phyloP scores from a whole-genome alignment of 2,329 filamentous ascomycete genomes.

The Sclerotinia sclerotiorum region DNA sequence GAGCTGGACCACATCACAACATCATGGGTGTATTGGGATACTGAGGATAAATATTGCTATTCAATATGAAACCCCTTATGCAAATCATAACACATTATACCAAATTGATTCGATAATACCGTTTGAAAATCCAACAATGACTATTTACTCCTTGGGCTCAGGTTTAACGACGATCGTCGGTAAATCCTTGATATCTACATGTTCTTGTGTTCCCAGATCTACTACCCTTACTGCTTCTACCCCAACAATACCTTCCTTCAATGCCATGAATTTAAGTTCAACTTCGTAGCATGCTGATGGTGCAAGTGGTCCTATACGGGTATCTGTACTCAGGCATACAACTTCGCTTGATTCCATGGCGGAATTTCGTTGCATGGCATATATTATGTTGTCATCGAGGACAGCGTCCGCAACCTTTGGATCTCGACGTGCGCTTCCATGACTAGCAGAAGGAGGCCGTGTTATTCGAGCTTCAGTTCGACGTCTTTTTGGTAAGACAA shows the following conservation, averaged over 20 bases:
- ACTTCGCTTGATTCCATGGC: conserved; percentile 64
- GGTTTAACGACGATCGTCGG: conserved; percentile 61
- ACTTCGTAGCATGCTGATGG: conserved; percentile 72
- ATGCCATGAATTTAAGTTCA: conserved; percentile 69
- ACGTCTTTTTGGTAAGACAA: conserved; percentile 65
- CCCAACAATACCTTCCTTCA: conserved; percentile 64
- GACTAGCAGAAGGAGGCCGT: conserved; percentile 51
- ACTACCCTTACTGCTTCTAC: conserved; percentile 72
- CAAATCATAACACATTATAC: neutral
- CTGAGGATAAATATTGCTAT: neutral
- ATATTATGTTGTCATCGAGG: conserved; percentile 68
- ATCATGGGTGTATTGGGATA: neutral
- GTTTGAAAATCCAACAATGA: neutral
- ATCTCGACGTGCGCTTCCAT: conserved; percentile 39
- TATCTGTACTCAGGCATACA: conserved; percentile 73
- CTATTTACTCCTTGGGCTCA: conserved; percentile 12
- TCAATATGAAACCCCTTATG: neutral
- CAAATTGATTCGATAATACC: neutral
- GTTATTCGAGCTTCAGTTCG: conserved; percentile 52
- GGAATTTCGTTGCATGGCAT: conserved; percentile 68
- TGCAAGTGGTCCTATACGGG: conserved; percentile 69
- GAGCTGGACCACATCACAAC: neutral
- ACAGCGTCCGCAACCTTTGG: conserved; percentile 60
- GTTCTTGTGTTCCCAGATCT: conserved; percentile 72
- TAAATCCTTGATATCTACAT: conserved; percentile 73